Base-by-base conservation (phyloP, 2,329 filamentous ascomycete species). In the Harringtonia aguacate region DNA sequence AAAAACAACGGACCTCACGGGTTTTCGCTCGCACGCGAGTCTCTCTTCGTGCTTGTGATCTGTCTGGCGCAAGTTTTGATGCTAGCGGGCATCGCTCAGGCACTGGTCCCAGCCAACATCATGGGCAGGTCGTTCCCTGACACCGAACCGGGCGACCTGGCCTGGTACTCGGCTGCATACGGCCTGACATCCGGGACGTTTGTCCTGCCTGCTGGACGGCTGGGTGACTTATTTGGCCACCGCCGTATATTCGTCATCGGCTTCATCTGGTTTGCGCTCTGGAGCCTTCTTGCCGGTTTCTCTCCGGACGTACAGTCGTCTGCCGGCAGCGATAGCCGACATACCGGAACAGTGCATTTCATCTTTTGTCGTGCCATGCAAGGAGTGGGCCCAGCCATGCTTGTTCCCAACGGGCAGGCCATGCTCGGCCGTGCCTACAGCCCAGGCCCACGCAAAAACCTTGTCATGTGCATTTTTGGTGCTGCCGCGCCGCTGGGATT, bases 381-480 rank as follows among this genome's bases (percentile, higher is more conserved):
- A 42, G 56, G 55, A 18, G 66, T 81, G 17, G 81, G 81, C 0
- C 75, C 78, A 0, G 77, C 79, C 1, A 65, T 85, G 29, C 62
- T 72, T 12, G 62, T 84, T 15, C 81, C 81, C 0, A 85, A 82
- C 49, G 77, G 68, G 0, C 60, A 84, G 21, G 79, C 78, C 3
- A 65, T 86, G n/a, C 58, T 84, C 0, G 79, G 77, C 3, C 64
- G 65, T 0, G 68, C 71, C 0, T 83, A 81, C 49, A 60, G 65
- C 0, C 73, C 73, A 0, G 78, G 79, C 0, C 63, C 59, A 41
- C 66, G 70, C 46, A 82, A 82, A 56, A 69, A 75, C 38, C 72
- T 82, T 61, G 68, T 75, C 1, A 81, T 85, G 50, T 63, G 64
- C 3, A 56, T 72, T 3, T 70, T 73, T 36, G 69, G 67, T 1